Percentiles rank a stretch among this genome's conserved stretches.
phyloP scores from a whole-genome alignment of 257 asterid genomes.

The Nyctanthes arbortristis region DNA sequence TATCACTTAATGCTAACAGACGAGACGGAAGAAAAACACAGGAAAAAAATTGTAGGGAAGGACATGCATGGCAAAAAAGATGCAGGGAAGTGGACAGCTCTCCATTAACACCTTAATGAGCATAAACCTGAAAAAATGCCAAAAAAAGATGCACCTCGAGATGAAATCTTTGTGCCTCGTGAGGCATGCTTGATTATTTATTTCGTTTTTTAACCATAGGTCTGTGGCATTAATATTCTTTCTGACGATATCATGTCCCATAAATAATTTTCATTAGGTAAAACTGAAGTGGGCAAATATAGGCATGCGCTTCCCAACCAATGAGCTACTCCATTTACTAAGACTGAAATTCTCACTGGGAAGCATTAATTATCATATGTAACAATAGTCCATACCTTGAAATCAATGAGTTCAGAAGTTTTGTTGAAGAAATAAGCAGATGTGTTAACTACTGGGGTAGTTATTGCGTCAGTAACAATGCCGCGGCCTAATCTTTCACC shows the following conservation, averaged over 20 bases:
- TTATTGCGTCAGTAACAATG: conserved; percentile 77
- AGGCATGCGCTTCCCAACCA: not conserved
- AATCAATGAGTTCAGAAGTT: conserved; percentile 82
- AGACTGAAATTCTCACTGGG: not conserved
- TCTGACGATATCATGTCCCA: not conserved
- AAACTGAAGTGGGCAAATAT: not conserved
- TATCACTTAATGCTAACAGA: no score
- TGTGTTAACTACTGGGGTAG: conserved; percentile 88
- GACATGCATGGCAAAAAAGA: no score
- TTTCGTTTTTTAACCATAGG: not conserved
- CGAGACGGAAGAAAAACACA: no score
- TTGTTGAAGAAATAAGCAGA: conserved; percentile 89
- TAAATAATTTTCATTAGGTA: not conserved
- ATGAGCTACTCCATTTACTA: not conserved
- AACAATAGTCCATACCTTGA: conserved; percentile 55
- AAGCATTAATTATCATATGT: not conserved
- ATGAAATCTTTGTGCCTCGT: no score
- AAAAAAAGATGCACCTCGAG: no score
- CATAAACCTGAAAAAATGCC: no score
- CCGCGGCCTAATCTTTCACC: conserved; percentile 93
- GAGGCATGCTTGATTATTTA: no score
- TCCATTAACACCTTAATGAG: no score
- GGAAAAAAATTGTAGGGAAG: no score
- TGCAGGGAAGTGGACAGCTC: no score
- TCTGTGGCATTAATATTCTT: not conserved